A percentile compares a stretch with the other conserved stretches of the same genome.
Conservation (phyloP, 2,329 filamentous ascomycete genomes). For the Penicillium decumbens region DNA sequence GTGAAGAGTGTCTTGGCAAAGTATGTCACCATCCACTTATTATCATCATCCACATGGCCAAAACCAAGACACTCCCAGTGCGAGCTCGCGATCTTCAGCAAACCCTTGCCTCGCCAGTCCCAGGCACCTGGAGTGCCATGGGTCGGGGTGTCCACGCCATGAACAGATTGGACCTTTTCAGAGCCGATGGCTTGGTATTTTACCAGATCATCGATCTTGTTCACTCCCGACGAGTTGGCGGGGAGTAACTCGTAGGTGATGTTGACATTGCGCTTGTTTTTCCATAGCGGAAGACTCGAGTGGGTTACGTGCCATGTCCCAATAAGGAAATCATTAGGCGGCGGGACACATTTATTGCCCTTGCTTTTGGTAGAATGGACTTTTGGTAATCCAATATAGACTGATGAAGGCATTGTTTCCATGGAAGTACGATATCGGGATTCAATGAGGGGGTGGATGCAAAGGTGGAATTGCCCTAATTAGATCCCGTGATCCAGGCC, state of each 20-base stretch:
- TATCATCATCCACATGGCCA: constrained; percentile 34
- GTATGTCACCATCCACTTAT: constrained; percentile 71
- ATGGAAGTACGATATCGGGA: neutral
- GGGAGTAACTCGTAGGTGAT: constrained; percentile 19
- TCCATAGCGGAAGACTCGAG: constrained; percentile 22
- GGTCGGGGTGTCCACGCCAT: constrained; percentile 17
- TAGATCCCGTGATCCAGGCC: neutral
- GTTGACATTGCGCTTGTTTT: constrained; percentile 22
- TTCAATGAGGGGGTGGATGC: neutral
- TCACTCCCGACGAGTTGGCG: neutral
- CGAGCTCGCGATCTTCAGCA: constrained; percentile 64
- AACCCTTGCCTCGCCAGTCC: constrained; percentile 75
- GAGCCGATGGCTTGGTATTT: constrained; percentile 15
- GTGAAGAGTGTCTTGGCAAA: constrained; percentile 82
- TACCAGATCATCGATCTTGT: constrained; percentile 20
- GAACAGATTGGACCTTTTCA: constrained; percentile 15
- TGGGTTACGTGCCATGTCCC: constrained; percentile 25
- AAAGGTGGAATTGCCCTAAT: neutral
- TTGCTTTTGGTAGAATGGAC: neutral
- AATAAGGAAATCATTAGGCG: constrained; percentile 15
- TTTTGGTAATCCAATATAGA: neutral
- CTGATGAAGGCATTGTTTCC: neutral
- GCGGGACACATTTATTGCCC: constrained; percentile 4
- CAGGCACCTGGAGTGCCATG: constrained; percentile 45
- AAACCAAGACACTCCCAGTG: constrained; percentile 63